Evolutionary conservation across 176 grass and related monocot species (phyloP).

Genomic region (Tillandsia leiboldiana): DNA sequence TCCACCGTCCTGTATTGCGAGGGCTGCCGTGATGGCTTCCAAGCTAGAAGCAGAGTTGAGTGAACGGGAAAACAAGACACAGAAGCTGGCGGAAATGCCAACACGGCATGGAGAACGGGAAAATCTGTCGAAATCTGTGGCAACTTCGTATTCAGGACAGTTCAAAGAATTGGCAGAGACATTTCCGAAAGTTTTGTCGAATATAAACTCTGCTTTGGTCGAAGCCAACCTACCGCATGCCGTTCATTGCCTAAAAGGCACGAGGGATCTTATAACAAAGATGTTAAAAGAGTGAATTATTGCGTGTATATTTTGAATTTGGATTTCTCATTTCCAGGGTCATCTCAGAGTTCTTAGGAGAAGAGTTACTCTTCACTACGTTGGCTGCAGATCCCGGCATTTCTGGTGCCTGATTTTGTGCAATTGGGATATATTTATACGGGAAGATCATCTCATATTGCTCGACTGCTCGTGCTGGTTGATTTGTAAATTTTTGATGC

Average conservation of each 20-base stretch:
- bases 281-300: slow-evolving; percentile 17
- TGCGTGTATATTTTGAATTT: neutral
- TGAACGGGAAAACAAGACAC: slow-evolving; percentile 19
- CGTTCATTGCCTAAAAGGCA: slow-evolving; percentile 41
- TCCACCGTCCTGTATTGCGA: slow-evolving; percentile 56
- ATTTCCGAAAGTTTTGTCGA: slow-evolving; percentile 32
- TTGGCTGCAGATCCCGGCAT: too few species aligned
- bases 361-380: too few species aligned
- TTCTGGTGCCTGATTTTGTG: too few species aligned
- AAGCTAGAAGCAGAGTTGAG: slow-evolving; percentile 62
- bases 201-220: slow-evolving; percentile 23
- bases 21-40: slow-evolving; percentile 60
- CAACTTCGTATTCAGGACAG: slow-evolving; percentile 8
- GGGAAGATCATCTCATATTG: too few species aligned
- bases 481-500: too few species aligned
- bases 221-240: neutral
- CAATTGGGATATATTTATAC: too few species aligned
- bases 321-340: too few species aligned
- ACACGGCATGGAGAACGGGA: neutral
- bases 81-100: neutral
- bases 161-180: slow-evolving; percentile 31
- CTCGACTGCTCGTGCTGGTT: too few species aligned
- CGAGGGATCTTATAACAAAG: slow-evolving; percentile 37
- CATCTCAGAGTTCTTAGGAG: too few species aligned
- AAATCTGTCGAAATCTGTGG: slow-evolving; percentile 4